phyloP scores from a whole-genome alignment of 1,284 basidiomycete species.

The Trametes hirsuta region DNA sequence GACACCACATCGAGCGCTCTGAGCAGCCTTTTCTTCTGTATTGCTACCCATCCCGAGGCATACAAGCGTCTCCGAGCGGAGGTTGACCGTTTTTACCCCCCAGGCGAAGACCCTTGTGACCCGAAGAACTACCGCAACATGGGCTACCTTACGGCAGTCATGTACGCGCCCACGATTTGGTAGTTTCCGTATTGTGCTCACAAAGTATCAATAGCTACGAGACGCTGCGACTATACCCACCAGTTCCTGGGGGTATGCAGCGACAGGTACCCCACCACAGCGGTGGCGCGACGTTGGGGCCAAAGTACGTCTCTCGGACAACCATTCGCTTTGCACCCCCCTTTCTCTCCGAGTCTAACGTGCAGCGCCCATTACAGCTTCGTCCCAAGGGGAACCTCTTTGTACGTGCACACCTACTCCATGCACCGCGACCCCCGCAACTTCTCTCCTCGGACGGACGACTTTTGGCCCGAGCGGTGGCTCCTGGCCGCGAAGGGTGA shows the following conservation, averaged over 20 bases:
- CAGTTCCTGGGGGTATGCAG: conserved; percentile 54
- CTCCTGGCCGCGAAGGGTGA: conserved; percentile 16
- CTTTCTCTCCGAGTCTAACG: not conserved
- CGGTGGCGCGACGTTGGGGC: conserved; percentile 24
- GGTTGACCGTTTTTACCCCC: conserved; percentile 33
- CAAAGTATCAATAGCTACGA: conserved; percentile 53
- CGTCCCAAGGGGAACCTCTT: conserved; percentile 29
- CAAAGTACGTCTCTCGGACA: conserved; percentile 27
- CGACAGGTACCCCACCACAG: conserved; percentile 40
- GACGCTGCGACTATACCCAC: conserved; percentile 55
- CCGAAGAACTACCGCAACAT: conserved; percentile 28
- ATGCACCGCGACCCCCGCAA: conserved; percentile 35
- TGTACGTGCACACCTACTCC: conserved; percentile 26
- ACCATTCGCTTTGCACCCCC: not conserved
- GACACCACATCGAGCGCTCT: conserved; percentile 18
- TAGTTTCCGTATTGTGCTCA: conserved; percentile 13
- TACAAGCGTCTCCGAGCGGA: conserved; percentile 29
- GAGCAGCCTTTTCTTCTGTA: conserved; percentile 9
- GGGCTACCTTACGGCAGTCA: conserved; percentile 35
- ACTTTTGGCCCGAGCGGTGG: conserved; percentile 37
- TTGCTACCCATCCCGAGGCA: conserved; percentile 1
- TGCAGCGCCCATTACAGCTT: conserved; percentile 10
- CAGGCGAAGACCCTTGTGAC: conserved; percentile 26
- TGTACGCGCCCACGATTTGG: conserved; percentile 33
- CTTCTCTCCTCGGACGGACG: conserved; percentile 31